Base-by-base conservation (phyloP, 768 basidiomycete species). In the Albatrellus ellisii region DNA sequence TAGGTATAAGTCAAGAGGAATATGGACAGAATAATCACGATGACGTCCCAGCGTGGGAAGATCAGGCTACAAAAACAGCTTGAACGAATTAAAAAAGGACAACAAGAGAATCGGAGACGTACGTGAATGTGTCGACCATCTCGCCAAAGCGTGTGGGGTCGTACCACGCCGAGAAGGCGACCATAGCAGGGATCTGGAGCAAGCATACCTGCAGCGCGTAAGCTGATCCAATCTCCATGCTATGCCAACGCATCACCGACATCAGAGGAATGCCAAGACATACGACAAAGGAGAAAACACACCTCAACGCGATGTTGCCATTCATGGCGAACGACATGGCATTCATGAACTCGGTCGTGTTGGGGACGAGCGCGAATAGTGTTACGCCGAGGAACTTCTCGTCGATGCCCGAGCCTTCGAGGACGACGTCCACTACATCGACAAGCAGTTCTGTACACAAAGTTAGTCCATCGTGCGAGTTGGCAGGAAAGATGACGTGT, bases 311-410 rank as follows among this genome's bases (percentile, higher is more conserved):
- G 49, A 99, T 99, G 57, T 98, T 98, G 5, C 83, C 94, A 55
- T 95, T 87, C 47, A 99, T 61, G 21, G 95, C 92, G 56, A 99
- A 99, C 3, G 91, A 94, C 46, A 98, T 91, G 38, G 95, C 95
- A 56, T 97, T 98, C 90, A 95, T 95, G 60, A 99, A 98, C 61
- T 99, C 95, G 2, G 95, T 98, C 3, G 92, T 95, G 56, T 99
- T 99, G 4, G 95, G 95, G 0, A 98, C 92, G 25, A 99, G 73
- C 6, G 95, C 95, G 56, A 99, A 98, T 8, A 99, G 70, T 0
- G 91, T 97, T 47, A 99, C 71, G 39, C 95, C 95, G 24, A 99
- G 72, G 69, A 98, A 92, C 58, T 99, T 99, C 57, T 98, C 95
- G 44, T 95, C 87, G 22, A 98, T 88, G 2, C 88, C 88, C 0